Evolutionary conservation across 176 grass and related monocot genomes (phyloP).

Genomic region (Saccharum spontaneum): DNA sequence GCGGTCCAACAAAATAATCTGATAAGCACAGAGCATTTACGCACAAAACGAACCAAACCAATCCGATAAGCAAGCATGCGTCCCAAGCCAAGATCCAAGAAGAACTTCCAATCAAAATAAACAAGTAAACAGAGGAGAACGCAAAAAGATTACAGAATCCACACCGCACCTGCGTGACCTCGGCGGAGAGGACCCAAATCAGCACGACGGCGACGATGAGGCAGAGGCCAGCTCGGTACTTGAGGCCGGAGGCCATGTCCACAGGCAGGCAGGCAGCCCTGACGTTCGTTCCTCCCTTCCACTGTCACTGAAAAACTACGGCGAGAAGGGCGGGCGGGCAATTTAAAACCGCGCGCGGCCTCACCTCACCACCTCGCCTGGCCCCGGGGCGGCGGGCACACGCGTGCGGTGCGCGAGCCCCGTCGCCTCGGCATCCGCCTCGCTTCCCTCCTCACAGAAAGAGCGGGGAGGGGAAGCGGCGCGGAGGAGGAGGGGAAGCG

Average conservation of each 20-base stretch:
- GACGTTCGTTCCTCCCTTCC: not conserved
- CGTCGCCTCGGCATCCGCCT: slow-evolving; percentile 31
- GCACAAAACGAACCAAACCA: not conserved
- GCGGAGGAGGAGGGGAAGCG: not conserved
- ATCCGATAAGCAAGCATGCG: not conserved
- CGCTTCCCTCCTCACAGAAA: slow-evolving; percentile 52
- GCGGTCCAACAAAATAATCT: not conserved
- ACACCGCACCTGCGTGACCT: slow-evolving; percentile 95
- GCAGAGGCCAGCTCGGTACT: slow-evolving; percentile 66
- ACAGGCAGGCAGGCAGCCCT: not conserved
- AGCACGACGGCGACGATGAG: slow-evolving; percentile 85
- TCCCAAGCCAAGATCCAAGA: slow-evolving; percentile 13
- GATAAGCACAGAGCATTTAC: not conserved
- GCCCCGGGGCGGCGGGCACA: not conserved
- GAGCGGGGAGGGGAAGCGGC: slow-evolving; percentile 21
- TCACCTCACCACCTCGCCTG: not conserved
- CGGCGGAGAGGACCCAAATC: slow-evolving; percentile 97
- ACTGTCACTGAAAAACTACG: not conserved
- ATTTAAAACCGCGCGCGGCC: slow-evolving; percentile 41
- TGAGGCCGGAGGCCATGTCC: slow-evolving; percentile 51
- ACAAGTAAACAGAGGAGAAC: not conserved
- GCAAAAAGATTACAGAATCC: not conserved
- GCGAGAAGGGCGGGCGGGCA: not conserved
- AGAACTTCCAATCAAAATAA: not conserved
- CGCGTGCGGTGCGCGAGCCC: slow-evolving; percentile 40